Conservation (phyloP, 1,284 basidiomycete genomes). For the Cerrena zonata region DNA sequence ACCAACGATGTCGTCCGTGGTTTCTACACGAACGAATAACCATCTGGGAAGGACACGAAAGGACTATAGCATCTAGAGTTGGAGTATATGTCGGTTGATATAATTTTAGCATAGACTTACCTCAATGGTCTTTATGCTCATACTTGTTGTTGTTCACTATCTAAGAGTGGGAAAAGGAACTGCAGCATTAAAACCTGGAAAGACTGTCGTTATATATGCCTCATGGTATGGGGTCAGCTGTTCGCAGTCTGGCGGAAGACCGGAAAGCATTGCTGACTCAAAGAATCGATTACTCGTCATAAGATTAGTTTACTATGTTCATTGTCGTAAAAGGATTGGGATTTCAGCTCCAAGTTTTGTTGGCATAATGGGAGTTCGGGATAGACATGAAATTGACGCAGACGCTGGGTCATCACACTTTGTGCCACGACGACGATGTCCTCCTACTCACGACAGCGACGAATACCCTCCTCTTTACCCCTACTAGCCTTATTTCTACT, state of each 20-base stretch:
- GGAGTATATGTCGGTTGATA: neutral
- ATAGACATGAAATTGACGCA: neutral
- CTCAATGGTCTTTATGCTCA: neutral
- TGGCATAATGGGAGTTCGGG: neutral
- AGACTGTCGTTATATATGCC: neutral
- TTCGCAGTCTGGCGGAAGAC: neutral
- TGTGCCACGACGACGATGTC: constrained; percentile 2
- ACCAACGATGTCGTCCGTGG: constrained; percentile 60
- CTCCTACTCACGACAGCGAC: neutral
- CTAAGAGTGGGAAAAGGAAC: too few species aligned
- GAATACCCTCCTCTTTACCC: neutral
- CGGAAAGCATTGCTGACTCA: neutral
- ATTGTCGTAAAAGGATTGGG: neutral
- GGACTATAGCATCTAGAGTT: constrained; percentile 27
- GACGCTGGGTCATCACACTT: neutral
- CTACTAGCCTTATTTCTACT: constrained; percentile 18
- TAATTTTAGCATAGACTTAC: neutral
- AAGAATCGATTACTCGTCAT: neutral
- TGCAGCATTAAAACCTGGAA: too few species aligned
- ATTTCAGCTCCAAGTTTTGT: neutral
- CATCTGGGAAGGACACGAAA: constrained; percentile 73
- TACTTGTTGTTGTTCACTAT: too few species aligned
- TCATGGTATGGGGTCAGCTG: neutral
- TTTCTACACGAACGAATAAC: constrained; percentile 73
- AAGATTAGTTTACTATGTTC: neutral